phyloP scores from a whole-genome alignment of 2,329 filamentous ascomycete genomes.

The Aspergillus brasiliensis region DNA sequence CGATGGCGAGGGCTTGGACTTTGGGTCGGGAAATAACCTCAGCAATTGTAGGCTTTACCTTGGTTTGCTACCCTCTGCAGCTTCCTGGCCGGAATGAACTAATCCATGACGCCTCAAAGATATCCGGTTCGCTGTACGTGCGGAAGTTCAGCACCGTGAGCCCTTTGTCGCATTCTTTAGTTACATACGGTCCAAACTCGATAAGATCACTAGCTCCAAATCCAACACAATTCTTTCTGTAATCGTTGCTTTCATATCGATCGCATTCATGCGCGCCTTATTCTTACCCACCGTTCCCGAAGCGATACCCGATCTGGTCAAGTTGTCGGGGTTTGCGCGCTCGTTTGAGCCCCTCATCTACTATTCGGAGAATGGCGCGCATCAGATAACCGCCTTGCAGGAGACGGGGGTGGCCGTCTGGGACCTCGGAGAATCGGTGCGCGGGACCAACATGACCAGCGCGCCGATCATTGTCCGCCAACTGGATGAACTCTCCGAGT shows the following conservation, averaged over 20 bases:
- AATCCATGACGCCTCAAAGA: conserved; percentile 55
- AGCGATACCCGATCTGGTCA: conserved; percentile 81
- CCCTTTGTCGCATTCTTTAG: conserved; percentile 74
- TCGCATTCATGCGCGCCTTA: conserved; percentile 66
- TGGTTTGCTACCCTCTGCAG: conserved; percentile 26
- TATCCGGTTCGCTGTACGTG: conserved; percentile 82
- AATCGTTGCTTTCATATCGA: conserved; percentile 63
- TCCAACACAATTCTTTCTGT: conserved; percentile 65
- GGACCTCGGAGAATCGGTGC: conserved; percentile 89
- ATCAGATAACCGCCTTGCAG: conserved; percentile 83
- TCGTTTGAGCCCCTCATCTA: conserved; percentile 94
- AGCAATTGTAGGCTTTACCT: conserved; percentile 55
- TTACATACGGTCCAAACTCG: conserved; percentile 63
- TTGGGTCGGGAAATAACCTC: conserved; percentile 38
- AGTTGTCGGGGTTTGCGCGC: conserved; percentile 84
- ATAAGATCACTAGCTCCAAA: conserved; percentile 68
- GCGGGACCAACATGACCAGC: conserved; percentile 86
- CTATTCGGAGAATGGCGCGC: conserved; percentile 86
- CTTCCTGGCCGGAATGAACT: conserved; percentile 35
- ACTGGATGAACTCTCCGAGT: conserved; percentile 82
- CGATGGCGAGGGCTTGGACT: conserved; percentile 40
- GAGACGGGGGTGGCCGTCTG: conserved; percentile 91
- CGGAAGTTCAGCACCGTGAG: conserved; percentile 85
- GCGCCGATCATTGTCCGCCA: conserved; percentile 82
- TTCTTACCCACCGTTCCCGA: conserved; percentile 67